Evolutionary conservation across 2,329 filamentous ascomycete species (phyloP).

Genomic region (Aspergillus arachidicola): DNA sequence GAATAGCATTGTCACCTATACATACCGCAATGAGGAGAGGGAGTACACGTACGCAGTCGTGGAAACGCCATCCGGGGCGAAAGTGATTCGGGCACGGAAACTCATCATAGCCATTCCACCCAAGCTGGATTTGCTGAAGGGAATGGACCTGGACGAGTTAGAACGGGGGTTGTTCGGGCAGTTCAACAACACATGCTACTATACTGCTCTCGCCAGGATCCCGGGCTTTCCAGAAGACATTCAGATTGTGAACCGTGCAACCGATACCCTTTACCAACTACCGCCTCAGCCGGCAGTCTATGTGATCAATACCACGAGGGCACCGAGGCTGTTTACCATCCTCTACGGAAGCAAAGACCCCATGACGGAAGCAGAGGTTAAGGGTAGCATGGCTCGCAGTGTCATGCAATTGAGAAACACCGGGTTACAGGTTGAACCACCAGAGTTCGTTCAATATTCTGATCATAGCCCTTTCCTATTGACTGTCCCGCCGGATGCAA

Average conservation of each 20-base stretch:
- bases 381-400: constrained; percentile 6
- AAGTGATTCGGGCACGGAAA: constrained; percentile 26
- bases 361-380: constrained; percentile 8
- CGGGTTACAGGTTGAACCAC: not conserved
- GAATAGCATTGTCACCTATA: constrained; percentile 36
- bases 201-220: constrained; percentile 35
- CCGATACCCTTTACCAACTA: constrained; percentile 12
- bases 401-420: constrained; percentile 8
- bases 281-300: constrained; percentile 12
- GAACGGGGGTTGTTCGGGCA: constrained; percentile 39
- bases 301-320: not conserved
- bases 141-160: constrained; percentile 33
- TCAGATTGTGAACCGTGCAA: constrained; percentile 11
- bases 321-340: not conserved
- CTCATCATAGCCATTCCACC: constrained; percentile 44
- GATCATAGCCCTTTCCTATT: constrained; percentile 33
- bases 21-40: constrained; percentile 32
- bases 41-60: constrained; percentile 18
- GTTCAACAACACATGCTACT: constrained; percentile 28
- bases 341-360: constrained; percentile 9
- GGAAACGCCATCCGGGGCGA: constrained; percentile 29
- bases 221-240: constrained; percentile 22
- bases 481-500: constrained; percentile 29
- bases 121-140: constrained; percentile 31
- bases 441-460: constrained; percentile 18